Evolutionary conservation across 2,329 filamentous ascomycete species (phyloP).

Genomic region (Xylariaceae sp.): DNA sequence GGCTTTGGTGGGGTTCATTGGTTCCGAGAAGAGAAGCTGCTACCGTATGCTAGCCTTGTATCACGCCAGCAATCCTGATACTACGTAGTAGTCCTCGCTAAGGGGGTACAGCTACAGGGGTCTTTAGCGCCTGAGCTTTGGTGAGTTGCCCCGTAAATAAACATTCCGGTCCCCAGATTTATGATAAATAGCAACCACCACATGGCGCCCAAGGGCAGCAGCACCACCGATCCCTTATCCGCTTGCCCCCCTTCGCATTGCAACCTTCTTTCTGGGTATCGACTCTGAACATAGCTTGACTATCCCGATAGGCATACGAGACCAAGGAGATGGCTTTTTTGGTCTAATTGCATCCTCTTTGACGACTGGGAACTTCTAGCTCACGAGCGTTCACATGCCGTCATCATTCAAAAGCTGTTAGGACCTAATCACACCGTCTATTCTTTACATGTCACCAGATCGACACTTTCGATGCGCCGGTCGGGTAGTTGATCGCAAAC

Average conservation of each 20-base stretch:
- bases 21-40: background rate
- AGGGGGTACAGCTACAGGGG: background rate
- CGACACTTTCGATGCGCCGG: conserved; percentile 4
- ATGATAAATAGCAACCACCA: conserved; percentile 27
- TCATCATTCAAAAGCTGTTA: background rate
- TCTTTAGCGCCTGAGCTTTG: background rate
- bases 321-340: background rate
- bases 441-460: conserved; percentile 1
- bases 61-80: background rate
- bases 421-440: conserved; percentile 3
- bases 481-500: conserved; percentile 16
- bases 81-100: too few species aligned
- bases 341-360: background rate
- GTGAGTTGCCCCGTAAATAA: conserved; percentile 31
- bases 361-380: background rate
- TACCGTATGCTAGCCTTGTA: background rate
- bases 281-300: background rate
- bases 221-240: background rate
- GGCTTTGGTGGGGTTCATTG: conserved; percentile 7
- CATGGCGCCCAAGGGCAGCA: conserved; percentile 13
- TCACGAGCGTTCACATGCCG: conserved; percentile 1
- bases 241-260: background rate
- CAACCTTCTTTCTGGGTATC: background rate
- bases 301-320: background rate
- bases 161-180: conserved; percentile 33